Evolutionary conservation across 148 eudicot genomes (phyloP).

Genomic region (Pharnaceum exiguum): DNA sequence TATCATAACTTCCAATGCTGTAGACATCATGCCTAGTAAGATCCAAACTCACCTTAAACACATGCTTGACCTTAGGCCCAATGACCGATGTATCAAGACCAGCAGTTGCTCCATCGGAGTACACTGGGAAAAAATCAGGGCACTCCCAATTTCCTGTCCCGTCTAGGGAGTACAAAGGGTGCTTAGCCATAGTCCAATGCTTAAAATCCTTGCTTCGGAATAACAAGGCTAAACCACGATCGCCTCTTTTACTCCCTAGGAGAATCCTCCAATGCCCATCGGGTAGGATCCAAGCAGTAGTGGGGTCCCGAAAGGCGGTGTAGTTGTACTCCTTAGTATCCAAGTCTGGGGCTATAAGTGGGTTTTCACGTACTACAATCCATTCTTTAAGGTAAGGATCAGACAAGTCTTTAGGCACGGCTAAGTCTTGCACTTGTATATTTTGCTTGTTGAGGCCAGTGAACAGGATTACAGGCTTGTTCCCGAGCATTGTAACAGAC

Average conservation of each 20-base stretch:
- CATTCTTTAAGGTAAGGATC: constrained; percentile 59
- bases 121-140: constrained; percentile 56
- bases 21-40: constrained; percentile 41
- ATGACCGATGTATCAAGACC: constrained; percentile 40
- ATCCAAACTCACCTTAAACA: constrained; percentile 49
- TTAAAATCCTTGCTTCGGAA: constrained; percentile 51
- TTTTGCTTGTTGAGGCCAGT: constrained; percentile 31
- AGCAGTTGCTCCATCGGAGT: neutral
- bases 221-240: constrained; percentile 32
- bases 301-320: constrained; percentile 48
- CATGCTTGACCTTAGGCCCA: constrained; percentile 34
- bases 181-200: constrained; percentile 30
- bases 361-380: constrained; percentile 39
- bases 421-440: constrained; percentile 58
- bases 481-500: constrained; percentile 48
- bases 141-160: constrained; percentile 70
- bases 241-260: constrained; percentile 23
- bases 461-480: constrained; percentile 10
- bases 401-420: constrained; percentile 45
- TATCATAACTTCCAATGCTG: constrained; percentile 50
- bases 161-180: constrained; percentile 30
- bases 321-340: constrained; percentile 32
- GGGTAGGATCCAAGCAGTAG: constrained; percentile 48
- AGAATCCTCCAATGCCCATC: constrained; percentile 37
- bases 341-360: constrained; percentile 33